Evolutionary conservation across 2,329 filamentous ascomycete species (phyloP).

Genomic region (Torrubiellomyces zombiae): DNA sequence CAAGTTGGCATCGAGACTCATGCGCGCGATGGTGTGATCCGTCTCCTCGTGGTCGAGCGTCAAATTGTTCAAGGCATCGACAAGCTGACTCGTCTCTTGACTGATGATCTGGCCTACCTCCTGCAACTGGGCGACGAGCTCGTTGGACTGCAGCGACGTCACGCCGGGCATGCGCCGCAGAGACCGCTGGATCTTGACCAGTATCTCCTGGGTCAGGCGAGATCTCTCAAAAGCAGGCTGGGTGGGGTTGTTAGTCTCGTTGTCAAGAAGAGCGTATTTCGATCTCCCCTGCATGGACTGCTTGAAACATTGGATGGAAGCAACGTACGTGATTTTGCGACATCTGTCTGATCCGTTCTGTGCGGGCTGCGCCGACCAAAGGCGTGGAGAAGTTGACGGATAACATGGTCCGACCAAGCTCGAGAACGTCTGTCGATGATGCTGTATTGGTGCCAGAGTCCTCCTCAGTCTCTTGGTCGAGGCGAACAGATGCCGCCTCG

Average conservation of each 20-base stretch:
- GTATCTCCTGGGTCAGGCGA: conserved; percentile 17
- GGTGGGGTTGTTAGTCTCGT: too few relatives aligned
- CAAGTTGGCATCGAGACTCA: conserved; percentile 22
- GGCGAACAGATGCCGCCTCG: too few relatives aligned
- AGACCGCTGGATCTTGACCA: conserved; percentile 20
- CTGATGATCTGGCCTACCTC: conserved; percentile 21
- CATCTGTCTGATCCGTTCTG: conserved; percentile 20
- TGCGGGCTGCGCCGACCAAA: conserved; percentile 18
- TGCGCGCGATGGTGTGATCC: conserved; percentile 19
- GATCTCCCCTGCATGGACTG: too few relatives aligned
- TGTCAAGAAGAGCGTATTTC: too few relatives aligned
- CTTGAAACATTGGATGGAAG: neutral
- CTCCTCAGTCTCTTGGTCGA: neutral
- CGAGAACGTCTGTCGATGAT: too few relatives aligned
- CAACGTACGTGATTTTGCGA: conserved; percentile 20
- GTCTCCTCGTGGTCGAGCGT: conserved; percentile 21
- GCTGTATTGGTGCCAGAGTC: too few relatives aligned
- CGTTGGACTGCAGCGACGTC: conserved; percentile 15
- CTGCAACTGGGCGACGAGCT: conserved; percentile 18
- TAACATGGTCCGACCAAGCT: conserved; percentile 18
- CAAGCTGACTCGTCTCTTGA: conserved; percentile 21
- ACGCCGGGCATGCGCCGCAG: conserved; percentile 23
- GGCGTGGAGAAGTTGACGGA: conserved; percentile 23
- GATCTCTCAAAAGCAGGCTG: conserved; percentile 19
- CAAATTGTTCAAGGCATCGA: conserved; percentile 20